Base-by-base conservation (phyloP, 2,329 filamentous ascomycete species). In the Fusarium agapanthi region DNA sequence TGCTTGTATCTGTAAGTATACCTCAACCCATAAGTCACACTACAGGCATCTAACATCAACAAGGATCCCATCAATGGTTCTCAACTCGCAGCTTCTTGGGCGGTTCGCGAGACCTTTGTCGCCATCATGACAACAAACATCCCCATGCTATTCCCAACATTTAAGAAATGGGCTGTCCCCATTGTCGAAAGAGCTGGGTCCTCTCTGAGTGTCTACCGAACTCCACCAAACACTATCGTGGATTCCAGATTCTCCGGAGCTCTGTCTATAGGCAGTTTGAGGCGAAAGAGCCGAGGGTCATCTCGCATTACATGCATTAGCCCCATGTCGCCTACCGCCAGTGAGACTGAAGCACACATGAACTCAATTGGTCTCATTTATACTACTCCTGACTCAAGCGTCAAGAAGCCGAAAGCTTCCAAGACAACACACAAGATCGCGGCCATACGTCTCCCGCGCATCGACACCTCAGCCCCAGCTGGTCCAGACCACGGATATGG, bases 81-180 rank as follows among this genome's bases (percentile, higher is more conserved):
- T 3, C 79, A 82, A 30, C 77, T 83, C 9, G 82, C 84, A 12
- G 83, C 82, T 7, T 81, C 80, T 5, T 86, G 83, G 83, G 83
- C 81, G 10, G 79, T 82, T 12, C 81, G 84, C 15, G 84, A 86
- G 51, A 82, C 83, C 10, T 86, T 86, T 53, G 81, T 84, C 30
- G 84, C 84, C 7, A 79, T 84, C 40, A 76, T 84, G 50, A 84
- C 82, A 2, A 85, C 83, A 13, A 85, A 85, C 72, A 76, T 84
- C 5, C 83, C 82, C 8, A 82, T 85, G 79, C 79, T 86, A 59
- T 86, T 86, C 77, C 83, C 86, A 13, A 77, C 86, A 4, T 63
- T 87, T 59, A 83, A 83, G 69, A 73, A 67, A 48, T 83, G 82
- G 80, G 55, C 75, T 6, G 68, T 61, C 12, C 75, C 76, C 20